Conservation (phyloP, 306 rosid genomes). For the Medicago lupulina region DNA sequence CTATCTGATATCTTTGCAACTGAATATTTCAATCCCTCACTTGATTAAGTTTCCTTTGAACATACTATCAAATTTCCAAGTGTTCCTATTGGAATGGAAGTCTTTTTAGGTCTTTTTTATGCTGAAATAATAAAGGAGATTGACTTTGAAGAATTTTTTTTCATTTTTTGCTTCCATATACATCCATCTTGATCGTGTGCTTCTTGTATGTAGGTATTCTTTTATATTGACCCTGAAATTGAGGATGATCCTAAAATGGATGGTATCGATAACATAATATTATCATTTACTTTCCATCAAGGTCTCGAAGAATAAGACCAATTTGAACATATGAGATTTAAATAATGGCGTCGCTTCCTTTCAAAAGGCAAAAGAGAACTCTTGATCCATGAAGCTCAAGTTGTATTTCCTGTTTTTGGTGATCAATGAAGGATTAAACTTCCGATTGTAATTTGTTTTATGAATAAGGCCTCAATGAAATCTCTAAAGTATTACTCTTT, state of each 20-base stretch:
- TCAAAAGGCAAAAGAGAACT: slow-evolving; percentile 11
- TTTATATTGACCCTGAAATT: slow-evolving; percentile 91
- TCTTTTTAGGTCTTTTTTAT: too few species aligned
- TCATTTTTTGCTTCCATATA: not conserved
- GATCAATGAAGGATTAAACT: slow-evolving; percentile 11
- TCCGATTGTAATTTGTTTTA: slow-evolving; percentile 31
- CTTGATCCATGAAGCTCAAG: not conserved
- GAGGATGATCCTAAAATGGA: slow-evolving; percentile 92
- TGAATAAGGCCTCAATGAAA: not conserved
- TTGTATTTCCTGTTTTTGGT: slow-evolving; percentile 28
- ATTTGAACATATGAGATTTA: slow-evolving; percentile 37
- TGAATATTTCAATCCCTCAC: too few species aligned
- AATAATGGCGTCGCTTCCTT: slow-evolving; percentile 13
- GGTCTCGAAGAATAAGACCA: slow-evolving; percentile 74
- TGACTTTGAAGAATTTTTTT: too few species aligned
- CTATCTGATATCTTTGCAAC: too few species aligned
- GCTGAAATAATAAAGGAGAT: too few species aligned
- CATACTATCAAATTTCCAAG: too few species aligned
- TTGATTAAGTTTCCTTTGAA: too few species aligned
- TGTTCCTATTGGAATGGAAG: too few species aligned
- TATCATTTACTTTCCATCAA: slow-evolving; percentile 93
- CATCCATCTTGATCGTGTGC: slow-evolving; percentile 34
- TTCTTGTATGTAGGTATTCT: slow-evolving; percentile 75
- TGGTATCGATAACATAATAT: slow-evolving; percentile 80
- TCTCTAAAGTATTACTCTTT: not conserved